phyloP scores from a whole-genome alignment of 176 grass and related monocot genomes.

The Triticum monococcum region DNA sequence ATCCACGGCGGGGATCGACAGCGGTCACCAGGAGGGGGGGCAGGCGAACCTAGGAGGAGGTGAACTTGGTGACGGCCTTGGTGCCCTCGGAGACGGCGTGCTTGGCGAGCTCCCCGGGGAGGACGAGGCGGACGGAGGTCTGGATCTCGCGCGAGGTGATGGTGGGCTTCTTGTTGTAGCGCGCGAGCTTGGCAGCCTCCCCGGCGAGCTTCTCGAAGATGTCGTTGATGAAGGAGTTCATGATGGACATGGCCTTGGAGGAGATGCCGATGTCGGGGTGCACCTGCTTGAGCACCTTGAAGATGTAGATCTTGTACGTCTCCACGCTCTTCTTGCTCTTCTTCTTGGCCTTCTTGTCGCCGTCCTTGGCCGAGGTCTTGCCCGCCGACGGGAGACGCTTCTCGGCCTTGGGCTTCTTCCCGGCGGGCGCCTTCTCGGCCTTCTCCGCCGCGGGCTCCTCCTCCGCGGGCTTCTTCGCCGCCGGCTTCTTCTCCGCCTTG shows the following conservation, averaged over 20 bases:
- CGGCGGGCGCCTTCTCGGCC: not conserved
- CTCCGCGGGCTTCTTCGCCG: constrained; percentile 48
- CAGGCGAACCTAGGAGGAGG: constrained; percentile 28
- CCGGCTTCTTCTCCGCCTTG: constrained; percentile 63
- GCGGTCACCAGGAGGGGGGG: not conserved
- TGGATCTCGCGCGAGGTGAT: constrained; percentile 62
- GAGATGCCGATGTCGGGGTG: constrained; percentile 91
- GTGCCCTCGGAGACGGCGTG: constrained; percentile 62
- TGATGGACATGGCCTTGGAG: constrained; percentile 93
- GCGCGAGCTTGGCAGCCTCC: constrained; percentile 36
- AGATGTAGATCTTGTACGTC: constrained; percentile 94
- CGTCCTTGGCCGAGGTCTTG: not conserved
- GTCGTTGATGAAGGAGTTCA: constrained; percentile 97
- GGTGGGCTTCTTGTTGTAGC: constrained; percentile 74
- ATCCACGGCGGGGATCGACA: not conserved
- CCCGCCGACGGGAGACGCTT: not conserved
- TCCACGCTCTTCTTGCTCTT: not conserved
- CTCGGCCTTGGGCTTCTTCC: constrained; percentile 13
- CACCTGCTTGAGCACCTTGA: constrained; percentile 93
- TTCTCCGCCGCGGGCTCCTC: not conserved
- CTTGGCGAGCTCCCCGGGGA: constrained; percentile 69
- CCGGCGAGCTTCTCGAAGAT: constrained; percentile 83
- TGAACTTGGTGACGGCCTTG: constrained; percentile 67
- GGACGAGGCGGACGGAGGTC: constrained; percentile 64
- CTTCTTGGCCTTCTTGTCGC: not conserved